Evolutionary conservation across 2,329 filamentous ascomycete genomes (phyloP), one percentile per base, ranked within the genome.

Genomic region (Pseudonectria buxi): DNA sequence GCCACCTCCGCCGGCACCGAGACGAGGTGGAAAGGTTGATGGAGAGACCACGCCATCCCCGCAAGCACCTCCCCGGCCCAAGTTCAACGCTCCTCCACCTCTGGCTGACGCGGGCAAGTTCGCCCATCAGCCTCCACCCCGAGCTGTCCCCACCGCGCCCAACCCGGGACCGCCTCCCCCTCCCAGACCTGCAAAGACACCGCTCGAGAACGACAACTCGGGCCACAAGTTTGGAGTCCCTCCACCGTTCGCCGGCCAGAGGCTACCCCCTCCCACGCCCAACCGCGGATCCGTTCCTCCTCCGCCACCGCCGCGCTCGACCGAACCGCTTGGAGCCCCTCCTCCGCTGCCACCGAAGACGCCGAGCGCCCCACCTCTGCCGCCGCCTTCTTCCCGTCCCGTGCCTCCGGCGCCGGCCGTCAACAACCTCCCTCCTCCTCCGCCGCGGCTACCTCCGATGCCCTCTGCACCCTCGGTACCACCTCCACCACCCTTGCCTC

Each of bases 71-170:
- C 74, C 79, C 14, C 74, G 81, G 33, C 77, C 78, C 7, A 74
- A 72, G 50, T 96, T 94, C 65, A 75, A 80, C 46, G 90, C 86
- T 7, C 92, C 92, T 30, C 92, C 92, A 24, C 86, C 90, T 3
- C 64, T 96, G 40, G 78, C 86, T 36, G 89, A 95, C 59, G 92
- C 92, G 39, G 92, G 92, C 26, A 94, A 86, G 61, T 92, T 78
- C 55, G 87, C 83, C 4, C 71, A 81, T 63, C 73, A 59, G 49
- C 67, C 57, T 16, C 48, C 53, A 18, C 46, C 52, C 11, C 53
- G 50, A 27, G 51, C 55, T 18, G 43, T 45, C 7, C 43, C 54
- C 26, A 40, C 53, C n/a, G 40, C 54, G 25, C 46, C 58, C 7
- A 44, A 40, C 14, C 50, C 57, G 3, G 58, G 56, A 7, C 58